Percentiles rank a stretch among this genome's conserved stretches.
These are phyloP conservation scores for Leishmania mexicana DNA, from an alignment of 208 protist genomes.

Conservation along the genomic window DNA sequence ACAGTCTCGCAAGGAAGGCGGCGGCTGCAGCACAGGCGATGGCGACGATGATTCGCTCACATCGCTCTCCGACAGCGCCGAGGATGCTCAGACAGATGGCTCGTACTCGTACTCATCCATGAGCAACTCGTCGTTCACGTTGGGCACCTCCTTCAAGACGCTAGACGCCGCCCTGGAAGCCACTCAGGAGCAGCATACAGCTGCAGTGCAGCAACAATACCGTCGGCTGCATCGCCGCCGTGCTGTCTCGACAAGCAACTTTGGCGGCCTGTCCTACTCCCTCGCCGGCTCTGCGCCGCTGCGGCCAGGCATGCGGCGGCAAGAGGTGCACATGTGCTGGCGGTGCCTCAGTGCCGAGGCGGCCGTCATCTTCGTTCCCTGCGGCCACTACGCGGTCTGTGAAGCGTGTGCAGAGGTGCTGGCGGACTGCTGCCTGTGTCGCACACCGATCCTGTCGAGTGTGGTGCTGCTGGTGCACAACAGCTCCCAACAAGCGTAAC, in stretches of 20 bases:
- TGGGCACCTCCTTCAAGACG: conserved; percentile 8
- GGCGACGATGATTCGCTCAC: conserved; percentile 4
- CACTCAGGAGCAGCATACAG: conserved; percentile 22
- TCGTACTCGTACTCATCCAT: not conserved
- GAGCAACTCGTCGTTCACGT: conserved; percentile 12
- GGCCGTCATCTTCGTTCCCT: conserved; percentile 60
- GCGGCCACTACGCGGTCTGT: conserved; percentile 73
- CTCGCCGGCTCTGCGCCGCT: conserved; percentile 35
- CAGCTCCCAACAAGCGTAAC: conserved; percentile 2
- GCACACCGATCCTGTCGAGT: conserved; percentile 44
- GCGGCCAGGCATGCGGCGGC: conserved; percentile 45
- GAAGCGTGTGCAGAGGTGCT: conserved; percentile 46
- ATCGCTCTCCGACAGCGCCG: conserved; percentile 12
- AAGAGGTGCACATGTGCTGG: conserved; percentile 79
- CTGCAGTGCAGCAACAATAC: conserved; percentile 15
- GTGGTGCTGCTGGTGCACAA: conserved; percentile 40
- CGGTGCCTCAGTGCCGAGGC: conserved; percentile 69
- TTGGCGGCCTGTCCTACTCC: conserved; percentile 53
- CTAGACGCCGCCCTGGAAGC: conserved; percentile 18
- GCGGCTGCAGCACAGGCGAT: not conserved
- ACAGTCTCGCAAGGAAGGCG: not conserved
- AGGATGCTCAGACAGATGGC: not conserved
- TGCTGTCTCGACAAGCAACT: conserved; percentile 45
- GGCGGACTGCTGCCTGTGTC: conserved; percentile 63
- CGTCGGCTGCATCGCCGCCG: conserved; percentile 20